Evolutionary conservation across 2,329 filamentous ascomycete genomes (phyloP).

Genomic region (Tolypocladium nubicola): DNA sequence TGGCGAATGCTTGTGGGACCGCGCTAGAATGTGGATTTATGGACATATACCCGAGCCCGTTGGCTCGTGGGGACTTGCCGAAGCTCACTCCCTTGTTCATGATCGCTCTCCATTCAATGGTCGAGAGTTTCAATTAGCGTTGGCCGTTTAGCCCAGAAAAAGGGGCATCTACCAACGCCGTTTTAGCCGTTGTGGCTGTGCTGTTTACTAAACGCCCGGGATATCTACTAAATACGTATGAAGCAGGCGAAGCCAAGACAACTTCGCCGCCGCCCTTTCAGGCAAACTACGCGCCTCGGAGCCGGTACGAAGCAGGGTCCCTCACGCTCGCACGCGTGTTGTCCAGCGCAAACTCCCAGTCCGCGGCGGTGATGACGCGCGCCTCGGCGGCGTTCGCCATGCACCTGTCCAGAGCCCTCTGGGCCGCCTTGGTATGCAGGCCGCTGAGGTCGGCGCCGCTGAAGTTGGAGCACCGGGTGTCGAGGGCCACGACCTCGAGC

Average conservation of each 20-base stretch:
- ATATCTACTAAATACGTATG: not conserved
- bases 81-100: not conserved
- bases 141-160: not conserved
- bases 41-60: not conserved
- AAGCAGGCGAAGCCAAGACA: not conserved
- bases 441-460: constrained; percentile 55
- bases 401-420: constrained; percentile 34
- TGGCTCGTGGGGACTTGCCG: not conserved
- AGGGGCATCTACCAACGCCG: not conserved
- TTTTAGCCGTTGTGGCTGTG: not conserved
- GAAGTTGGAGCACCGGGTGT: constrained; percentile 61
- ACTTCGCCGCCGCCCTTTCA: not conserved
- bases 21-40: constrained; percentile 12
- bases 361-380: constrained; percentile 21
- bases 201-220: not conserved
- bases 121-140: not conserved
- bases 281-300: constrained; percentile 8
- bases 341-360: constrained; percentile 43
- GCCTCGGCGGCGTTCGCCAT: constrained; percentile 15
- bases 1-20: not conserved
- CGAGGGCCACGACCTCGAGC: constrained; percentile 55
- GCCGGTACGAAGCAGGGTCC: constrained; percentile 32
- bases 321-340: constrained; percentile 40
- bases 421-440: constrained; percentile 35
- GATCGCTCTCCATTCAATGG: not conserved